These are phyloP conservation scores for Alternaria brassicae DNA, from an alignment of 2,329 filamentous ascomycete genomes.

Conservation along the genomic window DNA sequence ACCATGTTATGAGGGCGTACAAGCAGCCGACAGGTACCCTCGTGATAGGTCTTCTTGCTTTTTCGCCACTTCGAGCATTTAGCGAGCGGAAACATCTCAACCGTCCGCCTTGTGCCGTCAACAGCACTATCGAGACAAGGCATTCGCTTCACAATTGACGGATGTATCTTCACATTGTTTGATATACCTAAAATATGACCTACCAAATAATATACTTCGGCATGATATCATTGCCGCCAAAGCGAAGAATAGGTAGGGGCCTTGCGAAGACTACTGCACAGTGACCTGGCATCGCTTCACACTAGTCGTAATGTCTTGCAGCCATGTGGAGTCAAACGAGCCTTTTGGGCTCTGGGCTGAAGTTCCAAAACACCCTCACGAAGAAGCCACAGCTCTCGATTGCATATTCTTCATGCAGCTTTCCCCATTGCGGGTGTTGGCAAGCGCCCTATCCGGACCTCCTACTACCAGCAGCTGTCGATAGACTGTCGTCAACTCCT, in stretches of 20 bases:
- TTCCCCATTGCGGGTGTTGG: slow-evolving; percentile 1
- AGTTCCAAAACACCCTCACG: slow-evolving; percentile 11
- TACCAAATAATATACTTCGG: neutral
- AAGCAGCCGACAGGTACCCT: slow-evolving; percentile 30
- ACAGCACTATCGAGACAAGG: neutral
- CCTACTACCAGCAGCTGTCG: slow-evolving; percentile 2
- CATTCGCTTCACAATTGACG: slow-evolving; percentile 9
- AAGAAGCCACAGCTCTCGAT: slow-evolving; percentile 3
- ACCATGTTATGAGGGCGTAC: neutral
- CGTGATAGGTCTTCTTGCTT: slow-evolving; percentile 20
- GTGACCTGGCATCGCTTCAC: slow-evolving; percentile 20
- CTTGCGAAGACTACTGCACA: slow-evolving; percentile 19
- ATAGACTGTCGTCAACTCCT: slow-evolving; percentile 6
- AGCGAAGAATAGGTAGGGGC: slow-evolving; percentile 10
- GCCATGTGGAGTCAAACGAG: slow-evolving; percentile 12
- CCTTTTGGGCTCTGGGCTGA: slow-evolving; percentile 8
- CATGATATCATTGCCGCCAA: slow-evolving; percentile 10
- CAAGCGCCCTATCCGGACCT: neutral
- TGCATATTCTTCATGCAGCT: slow-evolving; percentile 7
- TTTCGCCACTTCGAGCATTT: slow-evolving; percentile 7
- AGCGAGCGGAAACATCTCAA: slow-evolving; percentile 19
- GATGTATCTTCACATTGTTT: neutral
- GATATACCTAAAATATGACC: neutral
- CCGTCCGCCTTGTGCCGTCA: slow-evolving; percentile 6
- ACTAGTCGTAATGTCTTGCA: slow-evolving; percentile 18